Evolutionary conservation across 805 yeast species (phyloP), one percentile per base, ranked within the genome.

Genomic region (Sugiyamaella americana): DNA sequence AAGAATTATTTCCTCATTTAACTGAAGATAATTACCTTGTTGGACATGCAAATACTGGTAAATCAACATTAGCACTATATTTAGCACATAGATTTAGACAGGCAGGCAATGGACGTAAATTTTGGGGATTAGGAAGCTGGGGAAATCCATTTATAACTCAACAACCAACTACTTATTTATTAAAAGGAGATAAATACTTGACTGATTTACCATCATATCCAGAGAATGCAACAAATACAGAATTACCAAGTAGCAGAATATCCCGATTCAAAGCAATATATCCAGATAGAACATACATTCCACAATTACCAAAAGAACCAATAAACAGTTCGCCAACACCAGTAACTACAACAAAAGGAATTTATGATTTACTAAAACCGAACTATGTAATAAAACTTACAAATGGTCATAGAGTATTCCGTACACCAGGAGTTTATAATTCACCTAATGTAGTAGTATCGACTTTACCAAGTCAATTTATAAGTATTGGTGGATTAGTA

Each of bases 1-100:
- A 65, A 1, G 54, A 58, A 1, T 56, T 83, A 2, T 51, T 70
- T 5, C 54, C 62, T 1, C 55, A 55, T 4, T 56, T 82, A 5
- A 68, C 69, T 0, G 48, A 46, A 8, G 53, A 47, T 5, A 56
- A 59, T 29, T 60, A 51, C 40, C 53, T 88, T 59, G 91, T 87
- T 40, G 97, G 96, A 19, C 74, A 93, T 62, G 86, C 95, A 1
- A 94, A 94, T 57, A 87, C 91, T 2, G 96, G 96, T 51, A 87
- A 87, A 56, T 81, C 93, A 0, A 74, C 87, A 0, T 71, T 87
- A 54, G 81, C 89, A 0, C 65, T 79, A 55, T 84, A 88, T 0
- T 63, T 85, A 23, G 82, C 80, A 63, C 67, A 89, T 57, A 75
- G 82, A 34, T 80, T 11, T 19, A 26, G 38, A 26, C 10, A 29